phyloP scores from a whole-genome alignment of 2,329 filamentous ascomycete species.

The Neofusicoccum sp. region DNA sequence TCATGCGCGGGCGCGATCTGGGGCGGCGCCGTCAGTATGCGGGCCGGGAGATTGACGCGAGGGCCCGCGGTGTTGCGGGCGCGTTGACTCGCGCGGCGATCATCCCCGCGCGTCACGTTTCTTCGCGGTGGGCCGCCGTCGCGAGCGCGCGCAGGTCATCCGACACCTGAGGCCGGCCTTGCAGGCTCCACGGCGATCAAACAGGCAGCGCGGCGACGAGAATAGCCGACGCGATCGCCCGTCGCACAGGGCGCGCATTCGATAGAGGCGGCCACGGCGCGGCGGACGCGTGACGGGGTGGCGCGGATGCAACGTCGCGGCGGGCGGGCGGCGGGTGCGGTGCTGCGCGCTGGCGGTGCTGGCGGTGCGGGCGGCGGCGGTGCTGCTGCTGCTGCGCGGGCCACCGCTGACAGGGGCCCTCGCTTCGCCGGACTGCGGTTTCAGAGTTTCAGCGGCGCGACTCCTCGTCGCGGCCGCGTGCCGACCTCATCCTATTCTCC shows the following conservation, averaged over 20 bases:
- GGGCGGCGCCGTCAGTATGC: constrained; percentile 19
- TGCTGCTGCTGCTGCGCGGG: background rate
- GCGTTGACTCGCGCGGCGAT: constrained; percentile 18
- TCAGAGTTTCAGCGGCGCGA: constrained; percentile 15
- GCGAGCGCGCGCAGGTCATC: constrained; percentile 9
- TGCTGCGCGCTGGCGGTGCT: background rate
- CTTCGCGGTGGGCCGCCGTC: constrained; percentile 7
- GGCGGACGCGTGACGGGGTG: constrained; percentile 5
- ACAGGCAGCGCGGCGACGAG: background rate
- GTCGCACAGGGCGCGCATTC: background rate
- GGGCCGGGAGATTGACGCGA: constrained; percentile 17
- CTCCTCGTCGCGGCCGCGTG: constrained; percentile 3
- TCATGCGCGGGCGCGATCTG: constrained; percentile 20
- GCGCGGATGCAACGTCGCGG: background rate
- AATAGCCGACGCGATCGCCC: constrained; percentile 7
- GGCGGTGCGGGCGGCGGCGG: background rate
- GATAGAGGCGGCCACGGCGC: background rate
- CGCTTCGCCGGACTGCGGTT: constrained; percentile 17
- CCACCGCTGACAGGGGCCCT: background rate
- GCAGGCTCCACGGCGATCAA: constrained; percentile 22
- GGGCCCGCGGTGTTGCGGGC: constrained; percentile 11
- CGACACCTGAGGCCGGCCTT: background rate
- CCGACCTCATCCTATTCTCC: constrained; percentile 20
- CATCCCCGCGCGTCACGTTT: constrained; percentile 18
- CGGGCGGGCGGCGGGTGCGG: background rate